Evolutionary conservation across 495 filamentous ascomycete genomes (phyloP).

Genomic region (Penicillium flavigenum): DNA sequence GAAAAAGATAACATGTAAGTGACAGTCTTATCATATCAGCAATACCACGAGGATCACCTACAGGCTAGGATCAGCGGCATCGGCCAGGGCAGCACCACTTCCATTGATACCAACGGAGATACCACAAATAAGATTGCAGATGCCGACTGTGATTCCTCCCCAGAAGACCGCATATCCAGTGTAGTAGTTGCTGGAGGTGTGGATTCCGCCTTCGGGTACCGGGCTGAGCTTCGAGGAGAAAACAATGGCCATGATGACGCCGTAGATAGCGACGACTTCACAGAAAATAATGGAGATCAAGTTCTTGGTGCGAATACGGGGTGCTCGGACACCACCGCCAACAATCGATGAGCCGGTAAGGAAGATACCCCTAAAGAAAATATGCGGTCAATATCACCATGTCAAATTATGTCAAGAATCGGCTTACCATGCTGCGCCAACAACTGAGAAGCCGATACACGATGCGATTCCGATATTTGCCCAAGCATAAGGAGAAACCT

Average conservation of each 20-base stretch:
- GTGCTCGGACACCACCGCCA: slow-evolving; percentile 92
- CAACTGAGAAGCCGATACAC: slow-evolving; percentile 92
- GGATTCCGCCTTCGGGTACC: slow-evolving; percentile 51
- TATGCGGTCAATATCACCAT: slow-evolving; percentile 28
- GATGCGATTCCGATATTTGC: slow-evolving; percentile 86
- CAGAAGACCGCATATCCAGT: slow-evolving; percentile 98
- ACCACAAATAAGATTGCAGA: slow-evolving; percentile 95
- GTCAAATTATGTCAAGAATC: not conserved
- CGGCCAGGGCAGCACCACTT: slow-evolving; percentile 91
- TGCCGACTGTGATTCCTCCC: slow-evolving; percentile 87
- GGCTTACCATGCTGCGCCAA: slow-evolving; percentile 93
- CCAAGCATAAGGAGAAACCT: slow-evolving; percentile 92
- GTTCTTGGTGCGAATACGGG: slow-evolving; percentile 98
- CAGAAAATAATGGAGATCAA: slow-evolving; percentile 99
- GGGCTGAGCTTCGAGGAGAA: slow-evolving; percentile 81
- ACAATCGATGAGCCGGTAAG: slow-evolving; percentile 98
- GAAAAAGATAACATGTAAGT: slow-evolving; percentile 24
- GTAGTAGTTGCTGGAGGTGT: slow-evolving; percentile 74
- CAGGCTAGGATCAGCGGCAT: slow-evolving; percentile 91
- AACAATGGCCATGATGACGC: slow-evolving; percentile 98
- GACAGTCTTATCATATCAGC: slow-evolving; percentile 7
- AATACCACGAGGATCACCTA: slow-evolving; percentile 46
- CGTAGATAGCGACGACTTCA: slow-evolving; percentile 99
- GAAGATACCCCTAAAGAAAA: slow-evolving; percentile 85
- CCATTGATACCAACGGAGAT: slow-evolving; percentile 98